These are phyloP conservation scores for Chytriomyces confervae DNA, from an alignment of 192 early-diverging fungal genomes.

Conservation along the genomic window DNA sequence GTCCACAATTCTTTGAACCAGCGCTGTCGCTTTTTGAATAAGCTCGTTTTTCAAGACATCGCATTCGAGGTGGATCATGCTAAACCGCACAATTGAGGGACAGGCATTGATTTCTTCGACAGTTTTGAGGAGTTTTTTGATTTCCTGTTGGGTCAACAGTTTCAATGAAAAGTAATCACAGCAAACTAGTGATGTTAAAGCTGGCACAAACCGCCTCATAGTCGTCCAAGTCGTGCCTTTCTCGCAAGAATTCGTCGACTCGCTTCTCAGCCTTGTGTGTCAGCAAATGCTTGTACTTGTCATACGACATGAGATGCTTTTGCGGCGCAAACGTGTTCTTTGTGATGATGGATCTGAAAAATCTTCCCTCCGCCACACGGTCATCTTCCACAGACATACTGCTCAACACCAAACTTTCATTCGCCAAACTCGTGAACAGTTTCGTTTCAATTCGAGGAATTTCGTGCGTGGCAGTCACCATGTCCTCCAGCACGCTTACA, in stretches of 20 bases:
- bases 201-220: slow-evolving; percentile 53
- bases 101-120: slow-evolving; percentile 59
- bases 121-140: slow-evolving; percentile 65
- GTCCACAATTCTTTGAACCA: slow-evolving; percentile 65
- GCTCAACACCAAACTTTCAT: slow-evolving; percentile 50
- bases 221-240: slow-evolving; percentile 68
- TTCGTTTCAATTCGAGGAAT: slow-evolving; percentile 67
- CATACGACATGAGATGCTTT: slow-evolving; percentile 64
- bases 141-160: slow-evolving; percentile 51
- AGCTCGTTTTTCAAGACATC: slow-evolving; percentile 65
- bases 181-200: neutral
- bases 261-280: slow-evolving; percentile 70
- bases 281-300: slow-evolving; percentile 67
- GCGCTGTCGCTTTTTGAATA: slow-evolving; percentile 58
- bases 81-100: slow-evolving; percentile 62
- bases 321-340: slow-evolving; percentile 66
- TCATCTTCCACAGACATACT: slow-evolving; percentile 63
- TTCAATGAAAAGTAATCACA: neutral
- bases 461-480: slow-evolving; percentile 57
- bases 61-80: slow-evolving; percentile 65
- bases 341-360: slow-evolving; percentile 54
- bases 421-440: slow-evolving; percentile 59
- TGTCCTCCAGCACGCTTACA: slow-evolving; percentile 59
- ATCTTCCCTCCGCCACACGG: slow-evolving; percentile 60
- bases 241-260: slow-evolving; percentile 68